Base-by-base conservation (phyloP, 2,329 filamentous ascomycete genomes). In the Ceratocystis smalleyi region DNA sequence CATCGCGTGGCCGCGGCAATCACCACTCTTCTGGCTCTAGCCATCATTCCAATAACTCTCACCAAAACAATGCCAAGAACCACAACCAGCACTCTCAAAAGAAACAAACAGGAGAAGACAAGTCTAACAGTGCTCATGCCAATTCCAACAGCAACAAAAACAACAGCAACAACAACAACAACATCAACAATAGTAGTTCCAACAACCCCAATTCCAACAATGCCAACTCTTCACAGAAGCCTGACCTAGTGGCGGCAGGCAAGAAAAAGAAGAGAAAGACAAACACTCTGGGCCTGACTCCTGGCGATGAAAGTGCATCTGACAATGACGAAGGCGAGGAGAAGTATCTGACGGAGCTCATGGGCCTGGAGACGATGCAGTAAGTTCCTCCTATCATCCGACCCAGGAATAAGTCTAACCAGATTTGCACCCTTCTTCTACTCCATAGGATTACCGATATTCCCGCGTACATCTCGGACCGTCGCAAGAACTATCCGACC, bases 401-500 rank as follows among this genome's bases (percentile, higher is more conserved):
- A 40, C 64, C 83, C 10, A 15, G 10, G 35, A 40, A 40, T 5
- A 40, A 40, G 12, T 40, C 35, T 40, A 40, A 40, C 35, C 35
- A 40, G 12, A 1, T 15, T 15, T 40, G 10, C 35, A 12, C 5
- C 57, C 32, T 22, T 24, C 12, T 59, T 35, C 3, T 43, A 43
- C 32, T 15, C 17, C 43, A 35, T 64, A 83, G 80, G 65, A 77
- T 82, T 17, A 82, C 82, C 66, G 91, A 96, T 71, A 79, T 96
- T 64, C 81, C 83, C 27, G 82, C 83, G 5, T 97, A 90, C 84
- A 83, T 95, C 68, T 84, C 84, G 61, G 90, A 96, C 73, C 84
- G 92, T 66, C 87, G 81, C 71, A 86, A 83, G 68, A 85, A 86
- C 62, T 97, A 83, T 72, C 92, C 92, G 1, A 96, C 91, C 1